Percentiles rank a stretch among this genome's conserved stretches.
Evolutionary conservation across 208 protist species (phyloP).

Genomic region (Leishmania aethiopica): DNA sequence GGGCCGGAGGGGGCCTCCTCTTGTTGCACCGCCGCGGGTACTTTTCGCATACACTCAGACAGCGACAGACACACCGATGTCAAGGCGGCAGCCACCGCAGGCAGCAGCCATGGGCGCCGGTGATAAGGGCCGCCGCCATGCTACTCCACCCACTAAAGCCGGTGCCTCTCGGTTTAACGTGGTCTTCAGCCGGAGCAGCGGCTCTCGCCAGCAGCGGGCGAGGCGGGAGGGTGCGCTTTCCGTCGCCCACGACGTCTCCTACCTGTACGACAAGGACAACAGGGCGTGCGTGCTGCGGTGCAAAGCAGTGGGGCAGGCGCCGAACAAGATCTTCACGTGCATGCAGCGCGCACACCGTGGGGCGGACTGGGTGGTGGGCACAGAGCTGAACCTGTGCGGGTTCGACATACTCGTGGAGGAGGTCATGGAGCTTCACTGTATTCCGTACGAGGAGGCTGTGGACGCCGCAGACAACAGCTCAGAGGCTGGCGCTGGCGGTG

Average conservation of each 20-base stretch:
- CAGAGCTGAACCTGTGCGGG: constrained; percentile 45
- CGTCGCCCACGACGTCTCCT: constrained; percentile 47
- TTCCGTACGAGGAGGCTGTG: constrained; percentile 43
- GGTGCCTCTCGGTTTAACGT: constrained; percentile 64
- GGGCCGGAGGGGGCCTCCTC: neutral
- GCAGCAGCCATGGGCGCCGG: neutral
- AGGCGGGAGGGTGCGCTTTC: constrained; percentile 54
- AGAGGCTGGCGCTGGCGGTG: neutral
- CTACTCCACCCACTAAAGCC: neutral
- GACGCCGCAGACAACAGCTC: neutral
- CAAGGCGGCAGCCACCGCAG: neutral
- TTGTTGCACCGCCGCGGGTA: neutral
- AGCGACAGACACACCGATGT: neutral
- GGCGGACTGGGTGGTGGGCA: constrained; percentile 47
- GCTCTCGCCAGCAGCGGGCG: constrained; percentile 47
- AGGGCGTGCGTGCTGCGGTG: constrained; percentile 32
- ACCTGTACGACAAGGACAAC: constrained; percentile 45
- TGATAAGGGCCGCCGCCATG: neutral
- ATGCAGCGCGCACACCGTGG: constrained; percentile 67
- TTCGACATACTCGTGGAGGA: constrained; percentile 68
- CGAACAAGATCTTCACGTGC: constrained; percentile 45
- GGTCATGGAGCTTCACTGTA: constrained; percentile 68
- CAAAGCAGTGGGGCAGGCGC: constrained; percentile 44
- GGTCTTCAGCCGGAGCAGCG: constrained; percentile 37
- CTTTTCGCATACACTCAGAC: neutral